Evolutionary conservation across 2,329 filamentous ascomycete genomes (phyloP), one percentile per base, ranked within the genome.

Genomic region (Plenodomus biglobosus): DNA sequence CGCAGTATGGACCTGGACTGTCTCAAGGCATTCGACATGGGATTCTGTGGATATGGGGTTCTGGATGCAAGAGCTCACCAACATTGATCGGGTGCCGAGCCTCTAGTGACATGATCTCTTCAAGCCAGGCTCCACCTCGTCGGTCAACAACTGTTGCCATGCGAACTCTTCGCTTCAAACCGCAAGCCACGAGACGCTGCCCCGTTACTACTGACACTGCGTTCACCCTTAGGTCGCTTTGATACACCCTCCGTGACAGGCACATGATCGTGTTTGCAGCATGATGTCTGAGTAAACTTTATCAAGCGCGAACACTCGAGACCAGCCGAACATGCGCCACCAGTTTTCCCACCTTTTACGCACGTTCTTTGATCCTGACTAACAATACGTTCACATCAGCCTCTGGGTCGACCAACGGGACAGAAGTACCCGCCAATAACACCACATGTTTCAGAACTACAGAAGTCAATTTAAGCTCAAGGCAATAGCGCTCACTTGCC

Each of bases 401-500:
- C 27, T 15, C 27, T 8, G 27, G 22, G 5, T 24, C 22, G 10
- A 34, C 35, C 19, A 40, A 40, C 16, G 18, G 11, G 8, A 18
- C 40, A 40, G 22, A 10, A 24, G 10, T 24, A 5, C 22, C 15
- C 40, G 15, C 27, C 11, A 32, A 15, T 3, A 6, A 8, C 27
- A 3, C 11, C 13, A 3, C 7, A 32, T 15, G 27, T 32, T 32
- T 32, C 27, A 32, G 27, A 32, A 32, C 8, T 3, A 35, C 39
- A 13, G 48, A 22, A 43, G 59, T 62, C 45, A 24, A 62, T 55
- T 54, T 60, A 60, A 62, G 59, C 59, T 62, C 53, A 58, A 48
- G 22, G 45, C 36, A 46, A 44, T 53, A 49, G 54, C 56, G 54
- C 42, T 48, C 40, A n/a, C 51, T 38, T 51, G 40, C 55, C 52